phyloP scores from a whole-genome alignment of 176 grass and related monocot genomes.

The Urochloa ruziziensis region DNA sequence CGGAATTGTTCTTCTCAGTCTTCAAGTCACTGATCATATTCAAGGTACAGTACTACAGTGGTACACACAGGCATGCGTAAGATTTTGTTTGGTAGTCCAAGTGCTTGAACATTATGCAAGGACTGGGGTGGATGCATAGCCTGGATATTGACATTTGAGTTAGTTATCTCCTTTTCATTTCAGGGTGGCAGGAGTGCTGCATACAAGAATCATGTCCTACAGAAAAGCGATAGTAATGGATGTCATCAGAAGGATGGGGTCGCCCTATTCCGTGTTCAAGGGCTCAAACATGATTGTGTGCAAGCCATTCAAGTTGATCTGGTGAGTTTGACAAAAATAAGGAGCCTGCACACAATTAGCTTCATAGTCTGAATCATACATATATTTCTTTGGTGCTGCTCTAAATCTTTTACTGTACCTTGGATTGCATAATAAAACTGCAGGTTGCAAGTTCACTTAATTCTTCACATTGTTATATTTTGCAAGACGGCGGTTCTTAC shows the following conservation, averaged over 20 bases:
- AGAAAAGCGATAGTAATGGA: conserved; percentile 39
- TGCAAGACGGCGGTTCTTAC: conserved; percentile 61
- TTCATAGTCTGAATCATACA: background rate
- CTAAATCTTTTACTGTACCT: background rate
- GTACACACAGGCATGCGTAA: conserved; percentile 28
- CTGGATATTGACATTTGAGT: conserved; percentile 20
- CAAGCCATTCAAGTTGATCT: conserved; percentile 82
- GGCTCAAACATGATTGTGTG: conserved; percentile 62
- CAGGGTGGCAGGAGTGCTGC: conserved; percentile 68
- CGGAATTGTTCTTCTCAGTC: conserved; percentile 63
- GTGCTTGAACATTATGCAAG: background rate
- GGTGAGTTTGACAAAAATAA: conserved; percentile 49
- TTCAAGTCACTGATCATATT: conserved; percentile 79
- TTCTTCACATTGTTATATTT: conserved; percentile 82
- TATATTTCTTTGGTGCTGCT: background rate
- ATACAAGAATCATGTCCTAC: conserved; percentile 52
- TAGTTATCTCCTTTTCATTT: conserved; percentile 12
- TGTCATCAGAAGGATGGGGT: conserved; percentile 43
- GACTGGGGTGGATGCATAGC: background rate
- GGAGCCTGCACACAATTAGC: background rate
- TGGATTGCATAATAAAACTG: conserved; percentile 28
- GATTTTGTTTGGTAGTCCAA: conserved; percentile 5
- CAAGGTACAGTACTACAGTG: conserved; percentile 57
- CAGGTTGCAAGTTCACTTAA: conserved; percentile 67
- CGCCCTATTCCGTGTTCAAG: conserved; percentile 82